Percentiles rank a stretch among this genome's conserved stretches.
phyloP scores from a whole-genome alignment of 345 rosid species.

The Pseudoturritis turrita region DNA sequence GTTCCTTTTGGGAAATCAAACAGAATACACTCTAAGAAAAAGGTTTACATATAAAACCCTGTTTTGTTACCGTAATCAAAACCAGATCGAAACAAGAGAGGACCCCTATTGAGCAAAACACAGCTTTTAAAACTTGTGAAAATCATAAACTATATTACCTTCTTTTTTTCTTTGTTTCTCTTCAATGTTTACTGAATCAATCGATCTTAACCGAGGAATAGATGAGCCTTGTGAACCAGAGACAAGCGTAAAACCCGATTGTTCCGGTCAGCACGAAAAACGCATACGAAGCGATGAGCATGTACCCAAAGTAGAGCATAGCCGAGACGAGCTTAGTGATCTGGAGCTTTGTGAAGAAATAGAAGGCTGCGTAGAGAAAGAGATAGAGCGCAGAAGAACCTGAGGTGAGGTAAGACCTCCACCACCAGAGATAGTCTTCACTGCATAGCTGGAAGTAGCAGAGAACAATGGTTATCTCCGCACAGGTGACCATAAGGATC shows the following conservation, averaged over 20 bases:
- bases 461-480: slow-evolving; percentile 70
- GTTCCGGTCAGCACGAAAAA: slow-evolving; percentile 73
- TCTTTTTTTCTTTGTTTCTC: neutral
- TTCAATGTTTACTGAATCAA: slow-evolving; percentile 24
- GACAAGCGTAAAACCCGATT: slow-evolving; percentile 71
- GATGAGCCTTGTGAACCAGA: slow-evolving; percentile 82
- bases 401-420: slow-evolving; percentile 86
- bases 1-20: slow-evolving; percentile 10
- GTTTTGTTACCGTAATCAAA: slow-evolving; percentile 25
- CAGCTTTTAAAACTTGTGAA: slow-evolving; percentile 9
- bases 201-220: slow-evolving; percentile 83
- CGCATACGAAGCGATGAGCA: slow-evolving; percentile 66
- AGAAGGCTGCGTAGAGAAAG: slow-evolving; percentile 67
- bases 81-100: slow-evolving; percentile 17
- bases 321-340: slow-evolving; percentile 70
- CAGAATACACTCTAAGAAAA: slow-evolving; percentile 11
- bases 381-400: slow-evolving; percentile 76
- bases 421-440: slow-evolving; percentile 85
- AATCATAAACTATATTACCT: slow-evolving; percentile 21
- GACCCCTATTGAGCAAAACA: slow-evolving; percentile 9
- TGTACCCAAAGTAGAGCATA: slow-evolving; percentile 66
- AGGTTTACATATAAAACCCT: slow-evolving; percentile 14
- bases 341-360: slow-evolving; percentile 84
- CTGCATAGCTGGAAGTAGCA: slow-evolving; percentile 86
- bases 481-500: slow-evolving; percentile 68